Percentiles rank a stretch among this genome's conserved stretches.
Conservation (phyloP, 2,329 filamentous ascomycete species). For the Ophiostoma ips region DNA sequence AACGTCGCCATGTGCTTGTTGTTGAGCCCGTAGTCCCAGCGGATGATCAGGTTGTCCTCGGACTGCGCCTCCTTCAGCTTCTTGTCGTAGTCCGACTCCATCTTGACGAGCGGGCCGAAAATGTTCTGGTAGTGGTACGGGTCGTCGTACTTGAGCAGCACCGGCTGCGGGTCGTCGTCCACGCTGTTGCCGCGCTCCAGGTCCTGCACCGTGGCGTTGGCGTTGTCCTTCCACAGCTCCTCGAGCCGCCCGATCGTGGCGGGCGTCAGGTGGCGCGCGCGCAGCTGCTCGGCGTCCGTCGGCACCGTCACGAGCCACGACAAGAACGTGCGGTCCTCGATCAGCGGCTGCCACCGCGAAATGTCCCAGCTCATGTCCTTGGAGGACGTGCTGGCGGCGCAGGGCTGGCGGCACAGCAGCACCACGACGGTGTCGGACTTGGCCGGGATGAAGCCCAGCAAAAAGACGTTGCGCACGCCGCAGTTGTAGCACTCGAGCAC, state of each 20-base stretch:
- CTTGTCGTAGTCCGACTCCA: constrained; percentile 97
- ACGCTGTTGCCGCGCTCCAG: constrained; percentile 82
- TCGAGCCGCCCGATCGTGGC: constrained; percentile 94
- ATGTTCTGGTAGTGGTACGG: constrained; percentile 98
- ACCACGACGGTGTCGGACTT: constrained; percentile 98
- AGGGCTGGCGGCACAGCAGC: constrained; percentile 88
- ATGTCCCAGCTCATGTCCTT: constrained; percentile 99
- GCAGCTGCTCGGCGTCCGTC: constrained; percentile 88
- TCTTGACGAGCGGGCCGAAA: constrained; percentile 94
- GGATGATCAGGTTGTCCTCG: constrained; percentile 85
- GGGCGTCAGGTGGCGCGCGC: constrained; percentile 80
- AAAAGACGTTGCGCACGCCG: constrained; percentile 96
- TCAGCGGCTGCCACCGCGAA: constrained; percentile 91
- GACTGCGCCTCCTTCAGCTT: constrained; percentile 97
- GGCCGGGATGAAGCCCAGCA: constrained; percentile 93
- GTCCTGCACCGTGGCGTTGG: constrained; percentile 74
- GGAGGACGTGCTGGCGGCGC: constrained; percentile 82
- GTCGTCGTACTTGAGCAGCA: constrained; percentile 88
- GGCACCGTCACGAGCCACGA: constrained; percentile 84
- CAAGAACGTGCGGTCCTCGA: constrained; percentile 90
- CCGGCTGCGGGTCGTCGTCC: constrained; percentile 88
- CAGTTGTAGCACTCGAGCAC: constrained; percentile 98
- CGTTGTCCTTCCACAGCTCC: constrained; percentile 97
- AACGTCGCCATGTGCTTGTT: constrained; percentile 96
- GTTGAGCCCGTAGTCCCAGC: constrained; percentile 91